Conservation (phyloP, 148 eudicot species). For the Cornus kousa region DNA sequence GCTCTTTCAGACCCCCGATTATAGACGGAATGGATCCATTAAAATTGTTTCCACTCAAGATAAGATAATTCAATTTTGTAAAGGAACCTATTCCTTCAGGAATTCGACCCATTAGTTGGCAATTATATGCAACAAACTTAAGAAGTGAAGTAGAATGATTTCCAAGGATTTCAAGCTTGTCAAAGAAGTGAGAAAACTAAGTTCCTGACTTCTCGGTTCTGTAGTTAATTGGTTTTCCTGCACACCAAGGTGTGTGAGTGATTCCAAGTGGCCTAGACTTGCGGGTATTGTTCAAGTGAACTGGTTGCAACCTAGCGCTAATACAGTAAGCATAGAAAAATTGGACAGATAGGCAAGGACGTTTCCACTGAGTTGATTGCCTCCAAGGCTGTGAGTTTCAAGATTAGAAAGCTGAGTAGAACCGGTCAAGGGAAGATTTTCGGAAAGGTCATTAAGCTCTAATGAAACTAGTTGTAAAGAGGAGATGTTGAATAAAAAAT, state of each 20-base stretch:
- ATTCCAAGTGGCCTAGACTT: neutral
- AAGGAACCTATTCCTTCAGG: neutral
- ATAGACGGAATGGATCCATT: neutral
- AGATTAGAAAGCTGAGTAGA: neutral
- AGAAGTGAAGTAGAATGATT: neutral
- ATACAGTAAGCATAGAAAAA: neutral
- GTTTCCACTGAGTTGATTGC: too few species aligned
- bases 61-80: neutral
- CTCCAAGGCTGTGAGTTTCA: neutral
- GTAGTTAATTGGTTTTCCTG: neutral
- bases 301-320: neutral
- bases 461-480: neutral
- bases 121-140: neutral
- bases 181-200: neutral
- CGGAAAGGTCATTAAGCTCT: neutral
- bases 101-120: neutral
- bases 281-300: neutral
- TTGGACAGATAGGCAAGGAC: neutral
- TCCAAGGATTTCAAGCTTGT: neutral
- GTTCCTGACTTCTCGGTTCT: neutral
- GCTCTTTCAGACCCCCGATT: neutral
- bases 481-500: neutral
- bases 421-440: neutral
- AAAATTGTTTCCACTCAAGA: neutral
- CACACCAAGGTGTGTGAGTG: neutral